phyloP scores from a whole-genome alignment of 148 eudicot genomes.

The Rhododendron molle region DNA sequence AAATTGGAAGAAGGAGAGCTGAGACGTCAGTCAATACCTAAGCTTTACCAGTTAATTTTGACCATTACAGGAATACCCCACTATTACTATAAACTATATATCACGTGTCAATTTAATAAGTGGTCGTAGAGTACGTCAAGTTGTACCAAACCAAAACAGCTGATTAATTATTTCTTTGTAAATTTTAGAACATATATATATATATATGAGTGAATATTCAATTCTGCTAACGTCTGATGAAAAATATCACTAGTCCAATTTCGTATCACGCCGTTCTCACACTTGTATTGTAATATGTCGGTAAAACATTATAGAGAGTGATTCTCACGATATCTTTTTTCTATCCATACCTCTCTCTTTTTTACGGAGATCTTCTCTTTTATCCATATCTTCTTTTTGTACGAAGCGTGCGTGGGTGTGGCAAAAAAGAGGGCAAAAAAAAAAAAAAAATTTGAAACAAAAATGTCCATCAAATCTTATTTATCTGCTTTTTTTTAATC shows the following conservation, averaged over 20 bases:
- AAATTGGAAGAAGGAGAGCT: too few relatives aligned
- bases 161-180: neutral
- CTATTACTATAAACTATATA: too few relatives aligned
- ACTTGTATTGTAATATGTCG: neutral
- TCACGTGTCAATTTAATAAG: neutral
- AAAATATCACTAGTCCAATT: too few relatives aligned
- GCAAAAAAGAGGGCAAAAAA: neutral
- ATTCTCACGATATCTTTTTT: neutral
- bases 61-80: neutral
- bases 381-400: too few relatives aligned
- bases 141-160: neutral
- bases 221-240: neutral
- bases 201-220: neutral
- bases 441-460: neutral
- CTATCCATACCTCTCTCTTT: too few relatives aligned
- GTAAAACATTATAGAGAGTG: neutral
- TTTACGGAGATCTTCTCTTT: neutral
- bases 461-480: neutral
- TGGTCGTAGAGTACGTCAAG: neutral
- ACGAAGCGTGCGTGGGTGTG: neutral
- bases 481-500: neutral
- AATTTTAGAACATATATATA: neutral
- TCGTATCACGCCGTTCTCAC: neutral
- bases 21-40: neutral
- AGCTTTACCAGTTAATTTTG: neutral